phyloP scores from a whole-genome alignment of 148 eudicot species.

The Vaccinium vitisidaea region DNA sequence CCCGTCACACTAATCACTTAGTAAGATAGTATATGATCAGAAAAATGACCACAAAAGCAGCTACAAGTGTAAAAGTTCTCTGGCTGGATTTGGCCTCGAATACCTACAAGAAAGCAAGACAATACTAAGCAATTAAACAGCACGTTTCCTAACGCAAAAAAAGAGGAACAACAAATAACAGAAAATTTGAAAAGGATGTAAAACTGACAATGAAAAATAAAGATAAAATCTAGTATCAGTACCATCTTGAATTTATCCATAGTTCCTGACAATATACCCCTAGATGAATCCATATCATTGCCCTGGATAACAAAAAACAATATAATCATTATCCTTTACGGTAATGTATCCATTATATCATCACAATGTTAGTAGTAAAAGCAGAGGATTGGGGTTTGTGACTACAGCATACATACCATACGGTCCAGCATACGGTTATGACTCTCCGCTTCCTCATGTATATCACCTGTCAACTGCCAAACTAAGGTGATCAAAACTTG shows the following conservation, averaged over 20 bases:
- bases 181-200: no score
- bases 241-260: slow-evolving; percentile 95
- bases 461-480: slow-evolving; percentile 80
- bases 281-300: slow-evolving; percentile 81
- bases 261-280: slow-evolving; percentile 83
- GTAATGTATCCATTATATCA: slow-evolving; percentile 2
- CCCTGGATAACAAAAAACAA: slow-evolving; percentile 43
- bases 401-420: slow-evolving; percentile 52
- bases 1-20: slow-evolving; percentile 31
- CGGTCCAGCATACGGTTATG: slow-evolving; percentile 83
- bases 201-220: background rate
- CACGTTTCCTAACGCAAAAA: background rate
- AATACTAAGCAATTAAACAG: background rate
- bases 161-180: background rate
- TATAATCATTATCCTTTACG: background rate
- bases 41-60: slow-evolving; percentile 70
- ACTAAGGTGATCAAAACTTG: background rate
- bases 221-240: slow-evolving; percentile 1
- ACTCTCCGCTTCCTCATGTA: slow-evolving; percentile 85
- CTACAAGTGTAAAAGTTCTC: slow-evolving; percentile 78
- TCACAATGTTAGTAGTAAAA: background rate
- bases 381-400: background rate
- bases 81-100: slow-evolving; percentile 87
- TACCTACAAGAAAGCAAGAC: slow-evolving; percentile 37
- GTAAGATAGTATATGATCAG: slow-evolving; percentile 79